Evolutionary conservation across 306 rosid genomes (phyloP).

Genomic region (Rosa rugosa): DNA sequence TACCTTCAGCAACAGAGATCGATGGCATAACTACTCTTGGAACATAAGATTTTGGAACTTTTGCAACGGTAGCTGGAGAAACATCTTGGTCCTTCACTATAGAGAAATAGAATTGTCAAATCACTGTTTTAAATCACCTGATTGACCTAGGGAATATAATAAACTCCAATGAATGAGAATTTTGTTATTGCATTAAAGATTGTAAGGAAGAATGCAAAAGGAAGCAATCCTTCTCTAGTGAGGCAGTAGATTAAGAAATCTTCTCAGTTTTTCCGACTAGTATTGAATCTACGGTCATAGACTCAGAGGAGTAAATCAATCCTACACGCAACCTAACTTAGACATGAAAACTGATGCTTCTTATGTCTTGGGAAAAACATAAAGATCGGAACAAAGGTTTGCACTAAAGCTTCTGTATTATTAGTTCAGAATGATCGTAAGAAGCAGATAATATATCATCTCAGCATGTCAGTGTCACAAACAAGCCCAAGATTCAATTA

Average conservation of each 20-base stretch:
- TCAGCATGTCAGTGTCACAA: not conserved
- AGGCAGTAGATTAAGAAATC: not conserved
- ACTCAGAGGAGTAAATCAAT: not conserved
- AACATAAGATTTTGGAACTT: conserved; percentile 46
- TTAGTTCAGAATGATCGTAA: not conserved
- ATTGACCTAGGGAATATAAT: not conserved
- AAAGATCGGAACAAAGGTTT: not conserved
- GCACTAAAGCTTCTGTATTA: not conserved
- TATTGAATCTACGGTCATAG: not conserved
- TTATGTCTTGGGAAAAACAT: not conserved
- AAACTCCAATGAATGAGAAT: not conserved
- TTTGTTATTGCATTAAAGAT: not conserved
- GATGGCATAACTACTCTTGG: conserved; percentile 40
- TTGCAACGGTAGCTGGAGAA: conserved; percentile 39
- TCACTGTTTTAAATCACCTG: not conserved
- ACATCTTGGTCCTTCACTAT: conserved; percentile 44
- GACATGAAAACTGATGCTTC: not conserved
- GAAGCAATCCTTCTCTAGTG: not conserved
- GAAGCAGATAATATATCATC: not conserved
- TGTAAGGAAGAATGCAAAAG: not conserved
- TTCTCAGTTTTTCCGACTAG: not conserved
- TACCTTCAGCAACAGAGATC: conserved; percentile 44
- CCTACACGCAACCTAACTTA: not conserved
- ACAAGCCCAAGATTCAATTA: not conserved
- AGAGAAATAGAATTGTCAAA: conserved; percentile 9